phyloP scores from a whole-genome alignment of 257 asterid genomes.

The Scutellaria baicalensis region DNA sequence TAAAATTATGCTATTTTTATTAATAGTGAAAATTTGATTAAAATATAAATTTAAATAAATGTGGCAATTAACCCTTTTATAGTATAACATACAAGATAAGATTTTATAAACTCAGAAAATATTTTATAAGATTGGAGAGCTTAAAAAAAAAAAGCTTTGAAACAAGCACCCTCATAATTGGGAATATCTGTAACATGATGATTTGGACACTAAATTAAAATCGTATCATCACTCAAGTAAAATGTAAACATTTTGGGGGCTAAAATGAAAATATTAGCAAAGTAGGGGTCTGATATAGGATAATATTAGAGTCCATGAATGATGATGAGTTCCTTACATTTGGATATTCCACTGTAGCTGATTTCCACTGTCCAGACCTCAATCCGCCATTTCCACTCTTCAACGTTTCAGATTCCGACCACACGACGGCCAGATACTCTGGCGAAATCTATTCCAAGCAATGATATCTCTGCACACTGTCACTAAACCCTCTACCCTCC shows the following conservation, averaged over 20 bases:
- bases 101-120: no score
- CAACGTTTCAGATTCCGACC: slow-evolving; percentile 6
- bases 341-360: slow-evolving; percentile 11
- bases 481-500: slow-evolving; percentile 37
- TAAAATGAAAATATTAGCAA: background rate
- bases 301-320: background rate
- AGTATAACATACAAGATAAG: no score
- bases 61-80: no score
- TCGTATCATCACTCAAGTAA: no score
- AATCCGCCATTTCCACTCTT: slow-evolving; percentile 12
- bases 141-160: no score
- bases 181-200: no score
- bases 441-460: slow-evolving; percentile 18
- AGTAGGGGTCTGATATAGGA: background rate
- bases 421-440: slow-evolving; percentile 1
- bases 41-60: no score
- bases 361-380: background rate
- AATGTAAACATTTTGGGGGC: background rate
- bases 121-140: no score
- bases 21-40: no score
- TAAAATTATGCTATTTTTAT: no score
- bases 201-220: no score
- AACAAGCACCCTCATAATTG: no score
- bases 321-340: background rate
- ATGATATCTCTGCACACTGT: slow-evolving; percentile 55